phyloP scores from a whole-genome alignment of 208 protist genomes.

The Acanthamoeba lenticulata region DNA sequence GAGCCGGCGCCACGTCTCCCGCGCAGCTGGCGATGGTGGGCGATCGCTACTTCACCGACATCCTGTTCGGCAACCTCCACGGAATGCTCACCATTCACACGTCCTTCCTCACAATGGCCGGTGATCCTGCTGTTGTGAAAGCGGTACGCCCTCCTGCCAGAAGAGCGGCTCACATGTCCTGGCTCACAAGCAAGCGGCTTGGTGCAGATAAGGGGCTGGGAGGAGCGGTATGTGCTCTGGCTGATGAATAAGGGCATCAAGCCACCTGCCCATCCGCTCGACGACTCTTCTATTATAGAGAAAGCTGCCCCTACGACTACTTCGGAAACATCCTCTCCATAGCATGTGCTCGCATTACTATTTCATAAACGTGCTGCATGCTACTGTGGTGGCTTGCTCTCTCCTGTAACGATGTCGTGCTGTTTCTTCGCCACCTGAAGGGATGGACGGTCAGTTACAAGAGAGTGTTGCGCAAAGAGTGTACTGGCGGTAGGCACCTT shows the following conservation, averaged over 20 bases:
- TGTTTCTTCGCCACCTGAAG: constrained; percentile 45
- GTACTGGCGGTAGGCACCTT: not conserved
- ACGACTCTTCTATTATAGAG: not conserved
- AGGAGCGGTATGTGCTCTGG: not conserved
- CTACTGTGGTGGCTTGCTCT: not conserved
- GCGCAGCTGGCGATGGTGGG: constrained; percentile 73
- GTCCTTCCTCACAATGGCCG: constrained; percentile 60
- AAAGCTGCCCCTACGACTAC: too few relatives aligned
- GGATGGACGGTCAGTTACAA: too few relatives aligned
- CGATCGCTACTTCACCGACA: constrained; percentile 78
- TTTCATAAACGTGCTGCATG: not conserved
- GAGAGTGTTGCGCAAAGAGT: not conserved
- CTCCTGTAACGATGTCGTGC: not conserved
- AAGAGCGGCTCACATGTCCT: not conserved
- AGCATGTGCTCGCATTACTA: too few relatives aligned
- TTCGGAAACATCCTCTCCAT: too few relatives aligned
- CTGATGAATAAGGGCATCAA: not conserved
- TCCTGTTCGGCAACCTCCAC: constrained; percentile 81
- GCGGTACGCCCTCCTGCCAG: constrained; percentile 19
- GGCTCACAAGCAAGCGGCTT: not conserved
- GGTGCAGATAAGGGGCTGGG: not conserved
- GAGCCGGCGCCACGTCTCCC: not conserved
- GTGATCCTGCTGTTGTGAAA: constrained; percentile 73
- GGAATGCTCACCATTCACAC: constrained; percentile 80
- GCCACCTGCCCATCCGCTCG: not conserved